Percentiles rank a stretch among this genome's conserved stretches.
These are phyloP conservation scores for Colletotrichum acutatum DNA, from an alignment of 2,329 filamentous ascomycete genomes.

Conservation along the genomic window DNA sequence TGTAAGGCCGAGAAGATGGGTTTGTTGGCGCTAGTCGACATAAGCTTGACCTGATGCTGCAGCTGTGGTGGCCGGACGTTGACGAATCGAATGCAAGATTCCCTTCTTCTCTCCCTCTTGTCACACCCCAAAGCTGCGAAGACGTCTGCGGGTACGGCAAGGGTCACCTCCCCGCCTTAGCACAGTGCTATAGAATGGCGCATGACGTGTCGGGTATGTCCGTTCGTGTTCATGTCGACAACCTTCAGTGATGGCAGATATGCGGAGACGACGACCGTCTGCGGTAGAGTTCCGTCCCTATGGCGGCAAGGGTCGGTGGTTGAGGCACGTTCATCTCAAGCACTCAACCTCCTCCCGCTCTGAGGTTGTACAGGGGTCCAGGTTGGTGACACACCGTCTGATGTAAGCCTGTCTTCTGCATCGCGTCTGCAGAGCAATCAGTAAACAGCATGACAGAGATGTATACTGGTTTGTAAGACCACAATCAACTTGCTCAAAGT, in stretches of 20 bases:
- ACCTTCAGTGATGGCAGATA: slow-evolving; percentile 10
- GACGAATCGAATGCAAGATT: slow-evolving; percentile 10
- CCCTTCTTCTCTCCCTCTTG: neutral
- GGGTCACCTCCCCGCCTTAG: neutral
- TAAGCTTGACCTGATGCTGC: slow-evolving; percentile 17
- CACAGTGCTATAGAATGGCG: neutral
- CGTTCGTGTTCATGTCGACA: neutral
- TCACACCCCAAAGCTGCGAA: neutral
- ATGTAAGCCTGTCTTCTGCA: slow-evolving; percentile 28
- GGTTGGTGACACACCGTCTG: slow-evolving; percentile 19
- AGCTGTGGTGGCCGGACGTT: slow-evolving; percentile 1
- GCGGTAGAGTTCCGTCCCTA: slow-evolving; percentile 2
- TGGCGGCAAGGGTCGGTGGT: slow-evolving; percentile 2
- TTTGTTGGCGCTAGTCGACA: slow-evolving; percentile 1
- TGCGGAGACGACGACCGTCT: neutral
- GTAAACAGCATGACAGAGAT: slow-evolving; percentile 21
- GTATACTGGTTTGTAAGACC: slow-evolving; percentile 26
- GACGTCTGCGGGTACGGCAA: neutral
- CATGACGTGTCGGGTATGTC: neutral
- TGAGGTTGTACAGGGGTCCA: slow-evolving; percentile 1
- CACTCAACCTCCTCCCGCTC: neutral
- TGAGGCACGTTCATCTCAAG: slow-evolving; percentile 4
- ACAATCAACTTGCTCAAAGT: slow-evolving; percentile 1
- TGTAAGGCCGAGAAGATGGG: neutral
- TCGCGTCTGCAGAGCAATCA: slow-evolving; percentile 1